These are phyloP conservation scores for Colletotrichum siamense DNA, from an alignment of 2,329 filamentous ascomycete species.

Conservation along the genomic window DNA sequence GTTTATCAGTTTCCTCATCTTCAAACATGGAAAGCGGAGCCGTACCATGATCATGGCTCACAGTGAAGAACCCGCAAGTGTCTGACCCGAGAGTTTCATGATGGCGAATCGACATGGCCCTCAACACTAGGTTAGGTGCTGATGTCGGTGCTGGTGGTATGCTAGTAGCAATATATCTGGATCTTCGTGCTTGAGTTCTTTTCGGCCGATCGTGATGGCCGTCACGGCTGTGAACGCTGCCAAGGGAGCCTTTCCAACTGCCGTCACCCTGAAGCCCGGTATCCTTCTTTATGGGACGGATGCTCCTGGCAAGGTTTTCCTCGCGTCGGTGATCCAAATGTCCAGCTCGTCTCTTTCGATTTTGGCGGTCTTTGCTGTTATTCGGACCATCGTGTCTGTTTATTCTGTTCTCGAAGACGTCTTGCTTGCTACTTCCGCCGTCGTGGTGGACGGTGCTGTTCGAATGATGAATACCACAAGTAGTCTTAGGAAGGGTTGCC, in stretches of 20 bases:
- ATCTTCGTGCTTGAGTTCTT: not conserved
- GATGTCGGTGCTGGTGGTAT: not conserved
- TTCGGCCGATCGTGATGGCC: not conserved
- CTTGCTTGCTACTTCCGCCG: not conserved
- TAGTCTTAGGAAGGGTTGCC: not conserved
- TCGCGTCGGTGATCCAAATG: not conserved
- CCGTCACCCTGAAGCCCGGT: not conserved
- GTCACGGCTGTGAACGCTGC: not conserved
- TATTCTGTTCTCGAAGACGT: not conserved
- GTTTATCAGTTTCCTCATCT: not conserved
- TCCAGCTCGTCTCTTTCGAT: fast-evolving
- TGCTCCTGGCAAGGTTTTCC: not conserved
- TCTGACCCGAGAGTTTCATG: slow-evolving; percentile 56
- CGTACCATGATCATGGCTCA: not conserved
- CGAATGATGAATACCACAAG: not conserved
- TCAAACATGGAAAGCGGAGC: not conserved
- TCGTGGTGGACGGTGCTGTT: not conserved
- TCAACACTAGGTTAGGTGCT: not conserved
- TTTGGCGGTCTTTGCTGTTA: not conserved
- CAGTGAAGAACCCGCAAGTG: slow-evolving; percentile 44
- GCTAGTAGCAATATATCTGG: not conserved
- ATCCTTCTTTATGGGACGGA: not conserved
- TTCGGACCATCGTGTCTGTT: not conserved
- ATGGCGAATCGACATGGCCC: not conserved
- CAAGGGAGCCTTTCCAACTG: not conserved